phyloP scores from a whole-genome alignment of 2,329 filamentous ascomycete genomes.

The Cadophora sp. region DNA sequence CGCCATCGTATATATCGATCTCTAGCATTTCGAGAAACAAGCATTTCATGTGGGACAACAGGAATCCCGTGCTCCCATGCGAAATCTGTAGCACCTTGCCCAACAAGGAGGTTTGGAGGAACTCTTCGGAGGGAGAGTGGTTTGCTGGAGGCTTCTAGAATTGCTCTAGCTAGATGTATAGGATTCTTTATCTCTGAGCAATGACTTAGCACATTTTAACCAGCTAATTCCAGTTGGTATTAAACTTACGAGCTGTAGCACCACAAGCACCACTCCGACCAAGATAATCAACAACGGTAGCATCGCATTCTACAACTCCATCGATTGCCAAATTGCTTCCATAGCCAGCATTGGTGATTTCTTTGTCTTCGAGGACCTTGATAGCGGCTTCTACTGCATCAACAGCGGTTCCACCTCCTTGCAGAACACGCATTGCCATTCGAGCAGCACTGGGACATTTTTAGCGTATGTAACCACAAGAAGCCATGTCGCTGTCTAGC shows the following conservation, averaged over 20 bases:
- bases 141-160: slow-evolving; percentile 79
- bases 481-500: background rate
- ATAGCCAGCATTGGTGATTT: slow-evolving; percentile 96
- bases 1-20: slow-evolving; percentile 84
- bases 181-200: slow-evolving; percentile 86
- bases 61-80: slow-evolving; percentile 79
- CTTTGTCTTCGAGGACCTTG: slow-evolving; percentile 85
- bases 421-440: slow-evolving; percentile 81
- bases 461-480: slow-evolving; percentile 19
- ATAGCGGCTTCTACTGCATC: slow-evolving; percentile 92
- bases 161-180: slow-evolving; percentile 81
- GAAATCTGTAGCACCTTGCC: slow-evolving; percentile 85
- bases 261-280: slow-evolving; percentile 94
- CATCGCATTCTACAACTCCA: slow-evolving; percentile 92
- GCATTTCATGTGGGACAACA: slow-evolving; percentile 73
- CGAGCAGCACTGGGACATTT: slow-evolving; percentile 71
- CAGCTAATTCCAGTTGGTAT: background rate
- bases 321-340: slow-evolving; percentile 94
- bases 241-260: slow-evolving; percentile 81
- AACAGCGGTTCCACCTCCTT: slow-evolving; percentile 77
- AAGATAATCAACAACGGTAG: slow-evolving; percentile 87
- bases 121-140: slow-evolving; percentile 86
- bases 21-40: slow-evolving; percentile 81
- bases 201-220: background rate
- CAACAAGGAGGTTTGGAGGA: slow-evolving; percentile 89